Evolutionary conservation across 106 monocot genomes (phyloP), one percentile per base, ranked within the genome.

Genomic region (Acorus calamus): DNA sequence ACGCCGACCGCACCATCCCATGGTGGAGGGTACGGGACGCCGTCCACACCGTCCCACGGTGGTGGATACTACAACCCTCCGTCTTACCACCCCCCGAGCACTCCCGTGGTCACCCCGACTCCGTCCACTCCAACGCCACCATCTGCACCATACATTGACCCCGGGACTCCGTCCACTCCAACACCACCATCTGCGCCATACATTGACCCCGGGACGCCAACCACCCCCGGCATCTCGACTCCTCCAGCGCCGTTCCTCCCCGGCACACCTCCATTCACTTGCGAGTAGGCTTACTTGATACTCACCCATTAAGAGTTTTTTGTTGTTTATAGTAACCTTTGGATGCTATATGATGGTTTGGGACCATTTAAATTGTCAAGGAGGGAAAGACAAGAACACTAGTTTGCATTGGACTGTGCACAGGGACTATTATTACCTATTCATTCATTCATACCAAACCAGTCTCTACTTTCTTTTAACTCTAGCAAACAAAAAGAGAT

Each of bases 181-280:
- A 14, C 49, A 28, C 28, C 28, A 28, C 28, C 28, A 28, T 28
- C 28, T 28, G 28, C 28, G 28, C 28, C 28, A 28, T 28, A 28
- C 3, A 7, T 6, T 5, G 53, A 56, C 9, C 69, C 73, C 2
- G 44, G 55, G 5, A 71, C 82, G 12, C 83, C 82, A 2, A 14
- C 48, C 42, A 46, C 41, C 3, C 81, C 81, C 0, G 62, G 68
- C 2, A n/a, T 69, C 46, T 71, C 71, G 42, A 44, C 75, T 28
- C 75, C 83, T 5, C 59, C 79, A 2, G 47, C 79, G 7, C 66
- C 75, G n/a, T 44, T 49, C 45, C 53, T 71, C 10, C 47, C 54
- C 7, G 66, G 28, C 28, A 69, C 28, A 14, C 70, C 77, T n/a
- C 76, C 73, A 3, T 66, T 76, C 64, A 77, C 80, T 43, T 83